Evolutionary conservation across 192 early-diverging fungal genomes (phyloP).

Genomic region (Chytriomyces hyalinus): DNA sequence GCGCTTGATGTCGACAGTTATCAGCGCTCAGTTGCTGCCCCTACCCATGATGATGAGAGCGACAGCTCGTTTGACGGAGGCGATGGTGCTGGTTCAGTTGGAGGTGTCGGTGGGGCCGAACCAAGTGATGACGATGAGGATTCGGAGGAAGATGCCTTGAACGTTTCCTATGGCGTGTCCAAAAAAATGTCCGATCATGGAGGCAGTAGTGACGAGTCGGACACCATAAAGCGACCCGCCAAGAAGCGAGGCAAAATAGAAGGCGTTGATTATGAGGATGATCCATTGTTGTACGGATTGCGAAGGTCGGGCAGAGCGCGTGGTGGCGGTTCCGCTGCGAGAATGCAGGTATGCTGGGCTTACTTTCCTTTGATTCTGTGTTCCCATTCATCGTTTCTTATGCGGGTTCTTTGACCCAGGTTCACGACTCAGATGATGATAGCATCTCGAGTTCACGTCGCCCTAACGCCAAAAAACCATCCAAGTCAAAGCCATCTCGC

Average conservation of each 20-base stretch:
- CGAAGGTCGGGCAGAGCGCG: constrained; percentile 62
- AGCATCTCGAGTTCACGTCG: constrained; percentile 14
- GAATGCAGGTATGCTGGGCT: neutral
- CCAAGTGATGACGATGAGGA: constrained; percentile 11
- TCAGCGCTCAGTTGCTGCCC: neutral
- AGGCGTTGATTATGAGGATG: constrained; percentile 34
- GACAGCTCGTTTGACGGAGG: constrained; percentile 1
- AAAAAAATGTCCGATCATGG: constrained; percentile 6
- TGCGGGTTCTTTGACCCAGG: neutral
- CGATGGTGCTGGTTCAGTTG: constrained; percentile 4
- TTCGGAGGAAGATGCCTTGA: constrained; percentile 32
- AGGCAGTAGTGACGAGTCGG: constrained; percentile 17
- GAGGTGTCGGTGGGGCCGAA: neutral
- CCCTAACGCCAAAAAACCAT: neutral
- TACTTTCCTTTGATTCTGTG: neutral
- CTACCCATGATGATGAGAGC: constrained; percentile 1
- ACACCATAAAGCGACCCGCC: neutral
- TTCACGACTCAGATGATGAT: constrained; percentile 32
- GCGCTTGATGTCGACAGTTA: neutral
- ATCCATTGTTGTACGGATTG: constrained; percentile 72
- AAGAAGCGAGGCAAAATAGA: constrained; percentile 11
- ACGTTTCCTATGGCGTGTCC: constrained; percentile 8
- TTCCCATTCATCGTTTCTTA: no score
- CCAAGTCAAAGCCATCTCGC: neutral
- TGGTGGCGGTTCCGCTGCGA: constrained; percentile 19